phyloP scores from a whole-genome alignment of 2,329 filamentous ascomycete species.

The Neonectria ditissima region DNA sequence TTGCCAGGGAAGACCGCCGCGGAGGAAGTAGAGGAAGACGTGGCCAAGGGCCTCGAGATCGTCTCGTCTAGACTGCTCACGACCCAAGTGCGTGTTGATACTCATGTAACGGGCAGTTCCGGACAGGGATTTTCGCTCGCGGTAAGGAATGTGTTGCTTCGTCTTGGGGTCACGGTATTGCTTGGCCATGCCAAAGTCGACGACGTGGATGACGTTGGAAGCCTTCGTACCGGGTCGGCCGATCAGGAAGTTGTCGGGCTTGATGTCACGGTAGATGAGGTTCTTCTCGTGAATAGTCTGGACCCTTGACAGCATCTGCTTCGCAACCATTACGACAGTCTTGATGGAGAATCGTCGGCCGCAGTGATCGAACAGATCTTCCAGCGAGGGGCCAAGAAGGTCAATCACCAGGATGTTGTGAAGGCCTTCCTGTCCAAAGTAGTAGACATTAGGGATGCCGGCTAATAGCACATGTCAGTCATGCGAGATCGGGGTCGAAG shows the following conservation, averaged over 20 bases:
- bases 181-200: slow-evolving; percentile 99
- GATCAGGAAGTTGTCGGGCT: slow-evolving; percentile 99
- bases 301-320: slow-evolving; percentile 97
- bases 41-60: slow-evolving; percentile 90
- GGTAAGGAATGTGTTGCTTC: slow-evolving; percentile 98
- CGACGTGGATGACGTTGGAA: slow-evolving; percentile 98
- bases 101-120: slow-evolving; percentile 99
- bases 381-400: slow-evolving; percentile 91
- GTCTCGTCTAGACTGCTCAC: slow-evolving; percentile 95
- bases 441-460: slow-evolving; percentile 99
- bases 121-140: slow-evolving; percentile 95
- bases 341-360: slow-evolving; percentile 95
- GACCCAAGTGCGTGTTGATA: slow-evolving; percentile 97
- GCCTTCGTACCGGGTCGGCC: slow-evolving; percentile 91
- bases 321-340: slow-evolving; percentile 98
- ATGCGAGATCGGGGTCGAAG: slow-evolving; percentile 47
- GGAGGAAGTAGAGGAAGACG: slow-evolving; percentile 80
- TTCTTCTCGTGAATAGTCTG: slow-evolving; percentile 98
- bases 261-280: slow-evolving; percentile 98
- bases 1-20: slow-evolving; percentile 79
- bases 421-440: slow-evolving; percentile 97
- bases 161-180: slow-evolving; percentile 99
- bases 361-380: slow-evolving; percentile 98
- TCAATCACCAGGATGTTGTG: slow-evolving; percentile 99
- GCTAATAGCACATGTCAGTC: slow-evolving; percentile 64